Base-by-base conservation (phyloP, 31 red algal species). In the Odonthalia washingtoniensis region DNA sequence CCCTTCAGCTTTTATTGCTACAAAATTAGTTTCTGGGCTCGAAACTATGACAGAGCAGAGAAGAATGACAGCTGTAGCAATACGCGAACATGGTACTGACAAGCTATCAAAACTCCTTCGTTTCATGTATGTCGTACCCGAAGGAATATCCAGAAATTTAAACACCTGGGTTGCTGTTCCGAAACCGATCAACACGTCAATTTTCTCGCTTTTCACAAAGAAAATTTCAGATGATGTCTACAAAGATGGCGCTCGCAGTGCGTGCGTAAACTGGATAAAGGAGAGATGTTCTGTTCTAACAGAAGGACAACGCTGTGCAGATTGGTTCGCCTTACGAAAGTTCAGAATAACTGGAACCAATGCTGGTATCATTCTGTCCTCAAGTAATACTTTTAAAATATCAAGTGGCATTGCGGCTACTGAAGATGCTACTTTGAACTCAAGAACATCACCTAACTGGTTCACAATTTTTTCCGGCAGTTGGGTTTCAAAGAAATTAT, bases 191-290 rank as follows among this genome's bases (percentile, higher is more conserved):
- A 84, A 84, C 32, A 34, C 72, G 35, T 42, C 52, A 35, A 61
- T 57, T 16, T 84, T 84, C 40, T 68, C 72, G 46, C 27, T 14
- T 68, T 84, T 72, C 81, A 84, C 33, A 72, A 32, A 27, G 46
- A 38, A 57, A 57, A 57, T 9, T 57, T 9, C 49, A 14, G 9
- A 14, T 57, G 9, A 14, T 21, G 49, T 9, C 9, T 21, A 14
- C 49, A 21, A 57, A 57, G 49, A 21, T 57, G 49, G 21, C 12
- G 12, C 21, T 57, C 12, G 21, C 12, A 21, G 12, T 57, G 49
- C 41, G 5, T 75, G 28, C 21, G 49, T 14, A 21, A 43, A 21
- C 2, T 4, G 17, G 49, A 30, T 81, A 2, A 6, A 21, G 3
- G 14, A 40, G 1, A 34, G n/a, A 1, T 65, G 60, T 37, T 34